Percentiles rank a stretch among this genome's conserved stretches.
phyloP scores from a whole-genome alignment of 176 grass and related monocot genomes.

The Oryza meridionalis region DNA sequence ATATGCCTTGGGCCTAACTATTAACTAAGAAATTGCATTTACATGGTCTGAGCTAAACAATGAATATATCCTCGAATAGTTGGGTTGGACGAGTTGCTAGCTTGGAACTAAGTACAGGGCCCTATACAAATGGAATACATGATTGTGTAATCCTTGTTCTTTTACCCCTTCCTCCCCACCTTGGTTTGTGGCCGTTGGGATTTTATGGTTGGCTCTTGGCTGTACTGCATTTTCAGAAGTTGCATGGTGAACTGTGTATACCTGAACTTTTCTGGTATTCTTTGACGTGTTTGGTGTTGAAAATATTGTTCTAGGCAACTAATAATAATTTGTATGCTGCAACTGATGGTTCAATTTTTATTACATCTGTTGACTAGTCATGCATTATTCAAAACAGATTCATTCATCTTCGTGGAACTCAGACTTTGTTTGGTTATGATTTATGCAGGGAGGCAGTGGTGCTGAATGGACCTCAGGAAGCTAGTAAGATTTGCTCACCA shows the following conservation, averaged over 20 bases:
- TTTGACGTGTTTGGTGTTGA: background rate
- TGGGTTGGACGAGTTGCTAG: background rate
- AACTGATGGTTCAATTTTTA: background rate
- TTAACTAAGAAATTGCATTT: conserved; percentile 22
- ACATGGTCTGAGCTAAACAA: background rate
- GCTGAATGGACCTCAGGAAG: conserved; percentile 57
- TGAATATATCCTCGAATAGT: background rate
- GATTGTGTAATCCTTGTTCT: background rate
- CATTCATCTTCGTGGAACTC: background rate
- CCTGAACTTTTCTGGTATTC: background rate
- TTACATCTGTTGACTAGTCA: background rate
- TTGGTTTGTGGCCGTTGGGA: background rate
- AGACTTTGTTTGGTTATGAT: conserved; percentile 11
- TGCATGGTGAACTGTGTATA: background rate
- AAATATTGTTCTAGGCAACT: conserved; percentile 15
- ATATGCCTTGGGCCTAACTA: no score
- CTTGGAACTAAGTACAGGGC: background rate
- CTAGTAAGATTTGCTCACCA: conserved; percentile 38
- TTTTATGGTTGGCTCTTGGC: conserved; percentile 13
- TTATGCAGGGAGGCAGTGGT: conserved; percentile 53
- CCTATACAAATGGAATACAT: background rate
- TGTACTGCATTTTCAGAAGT: conserved; percentile 1
- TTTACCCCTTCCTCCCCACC: background rate
- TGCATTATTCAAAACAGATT: background rate
- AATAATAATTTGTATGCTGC: background rate